Conservation (phyloP, 306 rosid species). For the Rosa lucieae region DNA sequence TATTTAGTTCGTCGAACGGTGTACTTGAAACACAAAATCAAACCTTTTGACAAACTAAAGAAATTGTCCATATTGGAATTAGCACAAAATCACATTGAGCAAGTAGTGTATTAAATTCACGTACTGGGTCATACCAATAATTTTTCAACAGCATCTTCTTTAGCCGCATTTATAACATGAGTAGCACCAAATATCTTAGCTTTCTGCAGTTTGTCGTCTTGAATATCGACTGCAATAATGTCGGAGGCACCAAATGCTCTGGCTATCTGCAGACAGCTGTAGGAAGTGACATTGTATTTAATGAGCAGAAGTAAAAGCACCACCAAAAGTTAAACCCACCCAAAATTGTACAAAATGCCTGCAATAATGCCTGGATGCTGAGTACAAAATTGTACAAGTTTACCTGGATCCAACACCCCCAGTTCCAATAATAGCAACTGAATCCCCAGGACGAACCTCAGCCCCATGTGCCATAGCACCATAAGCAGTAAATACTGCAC, state of each 20-base stretch:
- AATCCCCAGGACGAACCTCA: constrained; percentile 86
- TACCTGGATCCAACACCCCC: constrained; percentile 99
- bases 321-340: neutral
- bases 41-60: neutral
- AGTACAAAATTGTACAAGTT: constrained; percentile 9
- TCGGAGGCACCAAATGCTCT: constrained; percentile 97
- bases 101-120: neutral
- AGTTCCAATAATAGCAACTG: constrained; percentile 87
- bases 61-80: neutral
- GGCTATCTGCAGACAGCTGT: constrained; percentile 99
- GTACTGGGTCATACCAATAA: constrained; percentile 47
- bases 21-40: neutral
- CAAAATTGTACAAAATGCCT: neutral
- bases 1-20: neutral
- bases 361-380: neutral
- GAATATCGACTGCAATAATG: constrained; percentile 88
- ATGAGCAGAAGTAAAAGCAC: constrained; percentile 9
- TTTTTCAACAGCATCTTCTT: constrained; percentile 78
- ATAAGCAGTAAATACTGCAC: constrained; percentile 98
- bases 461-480: constrained; percentile 99
- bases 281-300: constrained; percentile 28
- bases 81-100: neutral
- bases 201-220: constrained; percentile 80
- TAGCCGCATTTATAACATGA: constrained; percentile 69
- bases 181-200: constrained; percentile 90